These are phyloP conservation scores for Tolypocladium ovalisporum DNA, from an alignment of 2,329 filamentous ascomycete species.

Conservation along the genomic window DNA sequence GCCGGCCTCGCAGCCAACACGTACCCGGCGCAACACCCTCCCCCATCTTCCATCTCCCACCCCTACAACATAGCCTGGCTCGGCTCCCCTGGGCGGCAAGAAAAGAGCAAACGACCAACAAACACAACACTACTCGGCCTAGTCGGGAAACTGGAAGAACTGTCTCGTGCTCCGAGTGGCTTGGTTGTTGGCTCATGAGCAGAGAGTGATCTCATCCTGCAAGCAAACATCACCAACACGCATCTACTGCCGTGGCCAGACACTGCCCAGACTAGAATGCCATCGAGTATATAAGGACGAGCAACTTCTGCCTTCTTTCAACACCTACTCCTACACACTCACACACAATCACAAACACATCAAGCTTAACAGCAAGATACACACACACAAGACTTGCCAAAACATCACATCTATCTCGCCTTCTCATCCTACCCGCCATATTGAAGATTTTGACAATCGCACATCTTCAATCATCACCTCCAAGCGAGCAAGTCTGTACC, in stretches of 20 bases:
- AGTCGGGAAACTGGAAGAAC: slow-evolving; percentile 5
- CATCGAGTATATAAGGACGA: slow-evolving; percentile 16
- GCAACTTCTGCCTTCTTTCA: neutral
- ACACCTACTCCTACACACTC: neutral
- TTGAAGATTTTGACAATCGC: neutral
- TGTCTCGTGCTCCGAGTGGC: slow-evolving; percentile 2
- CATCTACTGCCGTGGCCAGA: neutral
- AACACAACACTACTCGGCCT: slow-evolving; percentile 4
- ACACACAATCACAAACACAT: neutral
- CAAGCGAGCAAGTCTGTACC: neutral
- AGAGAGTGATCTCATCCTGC: slow-evolving; percentile 1
- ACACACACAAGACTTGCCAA: neutral
- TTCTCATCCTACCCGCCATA: neutral
- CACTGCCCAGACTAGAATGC: slow-evolving; percentile 4
- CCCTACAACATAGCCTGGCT: slow-evolving; percentile 2
- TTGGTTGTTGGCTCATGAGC: slow-evolving; percentile 2
- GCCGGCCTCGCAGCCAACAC: neutral
- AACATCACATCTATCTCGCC: neutral
- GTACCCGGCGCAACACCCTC: neutral
- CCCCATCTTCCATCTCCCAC: neutral
- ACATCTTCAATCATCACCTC: neutral
- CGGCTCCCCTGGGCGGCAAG: slow-evolving; percentile 3
- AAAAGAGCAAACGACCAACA: slow-evolving; percentile 7
- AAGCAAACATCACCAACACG: slow-evolving; percentile 9
- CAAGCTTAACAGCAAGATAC: neutral